Evolutionary conservation across 331 rosid genomes (phyloP), one percentile per base, ranked within the genome.

Genomic region (Prunus yedoensis): DNA sequence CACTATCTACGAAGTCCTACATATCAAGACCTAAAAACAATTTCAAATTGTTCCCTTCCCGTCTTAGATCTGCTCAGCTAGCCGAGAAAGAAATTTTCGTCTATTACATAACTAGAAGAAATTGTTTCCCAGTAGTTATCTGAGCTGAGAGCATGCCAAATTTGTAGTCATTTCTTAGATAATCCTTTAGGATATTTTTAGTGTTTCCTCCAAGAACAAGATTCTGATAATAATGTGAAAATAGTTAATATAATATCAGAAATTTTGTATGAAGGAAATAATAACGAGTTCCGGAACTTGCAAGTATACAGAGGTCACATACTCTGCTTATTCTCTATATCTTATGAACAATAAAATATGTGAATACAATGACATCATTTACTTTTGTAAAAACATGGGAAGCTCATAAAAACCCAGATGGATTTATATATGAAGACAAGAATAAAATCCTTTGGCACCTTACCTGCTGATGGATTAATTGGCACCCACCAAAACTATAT

Each of bases 401-500:
- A 79, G 76, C 70, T 25, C 54, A 57, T 21, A 21, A 78, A 77
- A 84, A 69, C 52, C 69, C 68, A 45, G 5, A 60, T 70, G 67
- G 18, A 23, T 71, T 74, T 74, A 21, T 77, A 61, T 73, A 80
- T 53, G 62, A 78, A 73, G 54, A 83, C 78, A 81, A 73, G 78
- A 81, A 76, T 72, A 80, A 65, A 74, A 74, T 71, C 69, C 62
- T 57, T 65, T 47, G 65, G 75, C 51, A 76, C 32, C 78, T 74
- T 50, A 74, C 79, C 83, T 74, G 69, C 78, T 78, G 72, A 54
- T 27, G 86, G 78, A 60, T 70, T 82, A 64, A 70, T 67, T 63
- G 78, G 71, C 77, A 77, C 74, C 69, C 84, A 79, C 60, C 76
- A 54, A 64, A 83, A 68, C 80, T 85, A 83, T 78, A 76, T 76